A percentile compares a stretch with the other conserved stretches of the same genome.
phyloP scores from a whole-genome alignment of 2,329 filamentous ascomycete genomes.

The Alternaria sp. region DNA sequence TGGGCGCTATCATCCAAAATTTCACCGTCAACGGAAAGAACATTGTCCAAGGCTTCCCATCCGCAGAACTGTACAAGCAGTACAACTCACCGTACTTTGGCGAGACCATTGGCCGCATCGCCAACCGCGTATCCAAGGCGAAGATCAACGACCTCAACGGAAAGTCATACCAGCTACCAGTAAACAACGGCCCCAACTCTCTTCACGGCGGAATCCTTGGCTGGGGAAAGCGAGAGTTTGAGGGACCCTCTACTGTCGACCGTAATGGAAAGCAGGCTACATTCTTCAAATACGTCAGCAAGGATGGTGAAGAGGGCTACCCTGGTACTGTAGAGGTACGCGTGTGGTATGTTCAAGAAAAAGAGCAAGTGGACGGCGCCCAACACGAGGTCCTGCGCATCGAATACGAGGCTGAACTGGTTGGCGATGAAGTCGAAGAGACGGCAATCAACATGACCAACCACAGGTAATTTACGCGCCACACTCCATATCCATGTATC shows the following conservation, averaged over 20 bases:
- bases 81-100: slow-evolving; percentile 85
- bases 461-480: slow-evolving; percentile 71
- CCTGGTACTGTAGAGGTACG: slow-evolving; percentile 82
- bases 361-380: slow-evolving; percentile 68
- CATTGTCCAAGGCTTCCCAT: slow-evolving; percentile 88
- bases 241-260: slow-evolving; percentile 70
- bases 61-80: slow-evolving; percentile 74
- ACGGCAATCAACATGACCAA: slow-evolving; percentile 94
- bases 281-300: slow-evolving; percentile 66
- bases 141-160: slow-evolving; percentile 76
- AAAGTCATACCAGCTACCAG: slow-evolving; percentile 71
- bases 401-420: slow-evolving; percentile 87
- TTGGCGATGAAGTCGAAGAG: slow-evolving; percentile 79
- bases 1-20: slow-evolving; percentile 82
- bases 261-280: slow-evolving; percentile 58
- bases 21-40: slow-evolving; percentile 80
- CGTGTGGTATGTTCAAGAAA: slow-evolving; percentile 80
- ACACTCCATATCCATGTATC: background rate
- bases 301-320: slow-evolving; percentile 87
- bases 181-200: slow-evolving; percentile 80
- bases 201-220: slow-evolving; percentile 66
- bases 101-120: slow-evolving; percentile 84
- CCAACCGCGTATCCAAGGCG: slow-evolving; percentile 81
- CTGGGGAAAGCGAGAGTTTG: slow-evolving; percentile 83
- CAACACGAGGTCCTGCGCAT: slow-evolving; percentile 78